A percentile compares a stretch with the other conserved stretches of the same genome.
phyloP scores from a whole-genome alignment of 345 rosid genomes.

The Dipteronia sinensis region DNA sequence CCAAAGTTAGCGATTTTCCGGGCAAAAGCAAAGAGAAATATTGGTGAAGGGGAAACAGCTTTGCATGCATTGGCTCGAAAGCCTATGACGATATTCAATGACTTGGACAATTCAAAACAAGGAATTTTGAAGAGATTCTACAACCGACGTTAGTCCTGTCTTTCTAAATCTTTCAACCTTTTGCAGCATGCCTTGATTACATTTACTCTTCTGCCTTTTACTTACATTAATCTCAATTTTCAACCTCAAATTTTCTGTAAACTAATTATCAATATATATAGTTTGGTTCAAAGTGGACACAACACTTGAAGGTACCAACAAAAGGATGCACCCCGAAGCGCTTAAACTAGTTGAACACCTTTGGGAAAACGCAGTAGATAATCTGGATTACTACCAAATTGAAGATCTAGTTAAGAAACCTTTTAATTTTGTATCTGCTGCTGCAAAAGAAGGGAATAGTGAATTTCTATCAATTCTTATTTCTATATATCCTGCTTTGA shows the following conservation, averaged over 20 bases:
- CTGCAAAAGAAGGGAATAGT: neutral
- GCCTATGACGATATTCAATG: neutral
- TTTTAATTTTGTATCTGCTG: neutral
- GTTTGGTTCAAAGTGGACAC: too few species aligned
- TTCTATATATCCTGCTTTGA: neutral
- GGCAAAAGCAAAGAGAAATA: neutral
- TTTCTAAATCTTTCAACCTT: neutral
- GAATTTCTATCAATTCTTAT: neutral
- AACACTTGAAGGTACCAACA: neutral
- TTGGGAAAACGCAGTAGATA: neutral
- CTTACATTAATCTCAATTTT: too few species aligned
- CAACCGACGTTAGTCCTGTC: neutral
- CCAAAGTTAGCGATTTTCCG: neutral
- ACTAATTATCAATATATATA: neutral
- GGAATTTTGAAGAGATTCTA: neutral
- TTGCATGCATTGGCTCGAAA: constrained; percentile 24
- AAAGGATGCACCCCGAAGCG: too few species aligned
- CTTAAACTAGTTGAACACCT: neutral
- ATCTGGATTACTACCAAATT: neutral
- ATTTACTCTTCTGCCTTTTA: too few species aligned
- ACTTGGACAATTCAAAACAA: neutral
- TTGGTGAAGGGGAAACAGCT: constrained; percentile 2
- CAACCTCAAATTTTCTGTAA: too few species aligned
- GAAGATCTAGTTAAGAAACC: neutral
- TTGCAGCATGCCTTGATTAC: neutral